Base-by-base conservation (phyloP, 2,329 filamentous ascomycete species). In the Neurospora sp. region DNA sequence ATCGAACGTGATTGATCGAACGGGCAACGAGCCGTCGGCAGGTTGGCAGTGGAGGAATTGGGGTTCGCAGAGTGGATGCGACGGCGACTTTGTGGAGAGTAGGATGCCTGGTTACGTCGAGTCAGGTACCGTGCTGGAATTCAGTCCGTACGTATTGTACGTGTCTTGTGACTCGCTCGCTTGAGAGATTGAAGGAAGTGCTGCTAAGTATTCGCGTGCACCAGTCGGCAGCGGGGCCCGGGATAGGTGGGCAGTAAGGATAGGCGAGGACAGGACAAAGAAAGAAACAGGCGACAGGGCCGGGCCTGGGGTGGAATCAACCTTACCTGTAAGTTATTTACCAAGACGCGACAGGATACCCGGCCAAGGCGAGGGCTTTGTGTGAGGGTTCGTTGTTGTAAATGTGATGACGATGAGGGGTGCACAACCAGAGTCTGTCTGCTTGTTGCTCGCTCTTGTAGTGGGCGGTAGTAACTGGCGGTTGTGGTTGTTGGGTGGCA, bases 1-100 rank as follows among this genome's bases (percentile, higher is more conserved):
- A 78, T 78, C 76, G 76, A 76, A 77, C 74, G 46, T 52, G 46
- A 28, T 52, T 76, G 76, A 77, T 78, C 76, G 73, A 75, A 75
- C 68, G 73, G 72, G 71, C 71, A 11, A 52, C 46, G 46, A 52
- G 46, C 46, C 46, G 46, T 28, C 46, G 46, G 46, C 46, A 52
- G 46, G 46, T 52, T 52, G 46, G 46, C 46, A 52, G 46, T 52
- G 46, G 46, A 52, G 46, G 46, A 52, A 52, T 52, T 52, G 46
- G 46, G 46, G 11, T 52, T 52, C 46, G 46, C 46, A 52, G 73
- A 71, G 72, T 72, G 72, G 71, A 69, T 71, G 70, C 72, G 46
- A 52, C 46, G 40, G 46, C 19, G 40, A 46, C 33, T 42, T 67
- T 52, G 40, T 66, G 67, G 67, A 38, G 46, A 52, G 46, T 28